phyloP scores from a whole-genome alignment of 2,329 filamentous ascomycete genomes.

The Fusarium veterinarium region DNA sequence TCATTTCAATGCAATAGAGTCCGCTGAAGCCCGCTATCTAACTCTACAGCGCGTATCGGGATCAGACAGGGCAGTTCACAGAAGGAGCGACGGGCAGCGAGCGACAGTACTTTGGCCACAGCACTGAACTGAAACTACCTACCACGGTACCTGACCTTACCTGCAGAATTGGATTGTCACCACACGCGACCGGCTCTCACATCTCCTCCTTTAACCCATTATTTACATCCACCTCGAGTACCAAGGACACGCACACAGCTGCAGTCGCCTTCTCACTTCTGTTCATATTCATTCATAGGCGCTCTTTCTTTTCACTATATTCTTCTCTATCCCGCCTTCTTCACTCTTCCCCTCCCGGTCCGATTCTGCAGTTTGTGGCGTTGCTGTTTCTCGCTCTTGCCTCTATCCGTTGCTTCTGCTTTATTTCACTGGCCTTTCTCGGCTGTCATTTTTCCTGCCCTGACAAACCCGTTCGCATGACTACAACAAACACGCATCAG shows the following conservation, averaged over 20 bases:
- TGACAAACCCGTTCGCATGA: conserved; percentile 31
- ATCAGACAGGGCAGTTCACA: not conserved
- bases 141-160: not conserved
- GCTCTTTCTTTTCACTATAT: not conserved
- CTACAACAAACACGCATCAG: conserved; percentile 29
- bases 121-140: not conserved
- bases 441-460: conserved; percentile 21
- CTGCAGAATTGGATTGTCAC: conserved; percentile 21
- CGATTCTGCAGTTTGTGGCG: conserved; percentile 30
- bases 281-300: conserved; percentile 16
- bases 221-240: conserved; percentile 33
- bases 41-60: not conserved
- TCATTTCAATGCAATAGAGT: conserved; percentile 18
- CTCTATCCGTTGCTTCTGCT: conserved; percentile 26
- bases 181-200: conserved; percentile 38
- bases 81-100: conserved; percentile 8
- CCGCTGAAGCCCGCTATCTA: not conserved
- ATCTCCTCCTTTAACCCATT: conserved; percentile 41
- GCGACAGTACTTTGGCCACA: conserved; percentile 14
- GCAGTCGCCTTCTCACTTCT: not conserved
- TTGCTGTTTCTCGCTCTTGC: conserved; percentile 26
- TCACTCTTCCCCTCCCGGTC: not conserved
- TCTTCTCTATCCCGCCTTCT: conserved; percentile 1
- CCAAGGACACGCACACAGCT: conserved; percentile 10
- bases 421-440: conserved; percentile 22